Evolutionary conservation across 2,329 filamentous ascomycete genomes (phyloP).

Genomic region (Onygenales sp.): DNA sequence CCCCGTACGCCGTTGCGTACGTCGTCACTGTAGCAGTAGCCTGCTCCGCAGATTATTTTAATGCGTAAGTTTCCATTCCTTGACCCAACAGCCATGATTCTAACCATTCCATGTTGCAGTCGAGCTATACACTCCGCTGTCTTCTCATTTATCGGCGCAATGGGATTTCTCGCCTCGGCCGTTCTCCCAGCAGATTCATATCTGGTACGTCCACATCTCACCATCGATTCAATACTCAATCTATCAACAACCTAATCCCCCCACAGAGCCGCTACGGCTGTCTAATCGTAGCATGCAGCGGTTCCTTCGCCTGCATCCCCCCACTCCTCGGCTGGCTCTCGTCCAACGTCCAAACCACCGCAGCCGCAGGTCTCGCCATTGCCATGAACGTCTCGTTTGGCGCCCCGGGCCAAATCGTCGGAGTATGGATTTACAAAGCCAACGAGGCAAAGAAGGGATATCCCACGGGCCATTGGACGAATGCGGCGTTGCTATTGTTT

Average conservation of each 20-base stretch:
- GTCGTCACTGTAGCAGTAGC: conserved; percentile 42
- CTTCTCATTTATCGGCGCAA: conserved; percentile 42
- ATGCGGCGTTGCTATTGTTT: conserved; percentile 51
- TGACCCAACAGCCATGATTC: background rate
- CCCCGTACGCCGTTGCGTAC: conserved; percentile 54
- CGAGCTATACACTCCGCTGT: conserved; percentile 44
- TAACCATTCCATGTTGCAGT: conserved; percentile 17
- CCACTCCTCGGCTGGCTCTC: conserved; percentile 63
- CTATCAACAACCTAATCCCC: background rate
- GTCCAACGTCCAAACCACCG: conserved; percentile 57
- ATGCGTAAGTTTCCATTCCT: conserved; percentile 17
- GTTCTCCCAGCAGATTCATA: conserved; percentile 53
- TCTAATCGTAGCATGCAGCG: conserved; percentile 57
- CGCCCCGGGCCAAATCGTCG: conserved; percentile 60
- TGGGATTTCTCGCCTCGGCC: conserved; percentile 54
- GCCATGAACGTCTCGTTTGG: conserved; percentile 61
- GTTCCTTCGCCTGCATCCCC: conserved; percentile 60
- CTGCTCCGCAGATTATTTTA: conserved; percentile 51
- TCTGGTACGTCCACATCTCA: conserved; percentile 19
- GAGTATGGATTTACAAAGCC: conserved; percentile 64
- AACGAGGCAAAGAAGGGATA: conserved; percentile 52
- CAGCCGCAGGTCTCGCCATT: conserved; percentile 57
- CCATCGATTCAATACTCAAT: background rate
- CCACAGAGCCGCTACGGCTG: conserved; percentile 53
- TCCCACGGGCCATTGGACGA: conserved; percentile 61